phyloP scores from a whole-genome alignment of 1,284 basidiomycete species.

The Ustilago hordei region DNA sequence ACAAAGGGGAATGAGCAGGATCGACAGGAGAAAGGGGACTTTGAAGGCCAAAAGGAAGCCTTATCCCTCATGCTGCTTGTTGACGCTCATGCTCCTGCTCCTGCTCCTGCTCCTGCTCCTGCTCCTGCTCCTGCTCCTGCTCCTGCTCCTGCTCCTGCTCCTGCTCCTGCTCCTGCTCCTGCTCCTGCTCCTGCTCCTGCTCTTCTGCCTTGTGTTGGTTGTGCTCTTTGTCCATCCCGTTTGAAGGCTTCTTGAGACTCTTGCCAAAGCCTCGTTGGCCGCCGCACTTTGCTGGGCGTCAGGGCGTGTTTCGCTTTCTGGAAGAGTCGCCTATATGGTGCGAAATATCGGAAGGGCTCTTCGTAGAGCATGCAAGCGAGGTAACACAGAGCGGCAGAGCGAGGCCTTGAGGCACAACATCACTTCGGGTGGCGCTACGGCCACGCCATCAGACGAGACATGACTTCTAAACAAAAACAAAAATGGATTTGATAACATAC shows the following conservation, averaged over 20 bases:
- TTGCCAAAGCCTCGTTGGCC: background rate
- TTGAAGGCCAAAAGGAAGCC: background rate
- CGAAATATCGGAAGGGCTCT: conserved; percentile 4
- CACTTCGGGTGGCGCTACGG: background rate
- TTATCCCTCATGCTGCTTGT: background rate
- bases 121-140: background rate
- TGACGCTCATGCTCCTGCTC: background rate
- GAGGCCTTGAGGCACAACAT: background rate
- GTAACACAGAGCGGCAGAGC: background rate
- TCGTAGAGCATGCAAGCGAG: background rate
- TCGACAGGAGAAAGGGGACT: conserved; percentile 2
- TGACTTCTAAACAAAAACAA: background rate
- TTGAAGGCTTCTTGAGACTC: background rate
- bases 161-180: background rate
- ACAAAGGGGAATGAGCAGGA: conserved; percentile 3
- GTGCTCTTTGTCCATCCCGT: background rate
- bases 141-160: background rate
- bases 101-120: background rate
- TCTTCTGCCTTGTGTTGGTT: background rate
- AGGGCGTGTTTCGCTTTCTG: conserved; percentile 11
- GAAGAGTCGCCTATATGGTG: background rate
- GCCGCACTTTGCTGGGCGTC: conserved; percentile 24
- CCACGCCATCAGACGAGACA: conserved; percentile 5
- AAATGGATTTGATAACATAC: background rate
- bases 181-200: background rate